A percentile compares a stretch with the other conserved stretches of the same genome.
Conservation (phyloP, 441 rosid genomes). For the Brassica balearica region DNA sequence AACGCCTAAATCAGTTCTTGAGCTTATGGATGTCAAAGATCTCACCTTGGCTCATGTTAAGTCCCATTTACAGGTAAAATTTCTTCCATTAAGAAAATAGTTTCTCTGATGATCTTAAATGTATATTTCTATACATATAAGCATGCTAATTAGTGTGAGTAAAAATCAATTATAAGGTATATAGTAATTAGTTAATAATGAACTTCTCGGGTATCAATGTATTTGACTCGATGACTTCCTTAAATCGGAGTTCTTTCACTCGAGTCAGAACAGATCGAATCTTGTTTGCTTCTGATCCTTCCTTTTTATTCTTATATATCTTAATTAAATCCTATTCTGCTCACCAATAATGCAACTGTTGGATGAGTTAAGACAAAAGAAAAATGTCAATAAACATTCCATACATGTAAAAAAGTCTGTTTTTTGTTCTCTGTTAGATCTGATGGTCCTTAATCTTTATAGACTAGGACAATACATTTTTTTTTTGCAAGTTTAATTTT, state of each 20-base stretch:
- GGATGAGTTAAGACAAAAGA: conserved; percentile 32
- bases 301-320: conserved; percentile 34
- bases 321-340: conserved; percentile 35
- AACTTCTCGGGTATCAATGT: conserved; percentile 43
- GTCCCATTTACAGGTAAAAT: conserved; percentile 88
- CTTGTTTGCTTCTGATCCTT: conserved; percentile 47
- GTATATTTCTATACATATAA: not conserved
- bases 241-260: conserved; percentile 47
- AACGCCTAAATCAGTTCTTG: conserved; percentile 97
- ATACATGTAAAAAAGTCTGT: conserved; percentile 22
- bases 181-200: conserved; percentile 8
- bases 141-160: not conserved
- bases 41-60: conserved; percentile 98
- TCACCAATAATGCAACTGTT: conserved; percentile 39
- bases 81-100: not conserved
- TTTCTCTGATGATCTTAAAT: conserved; percentile 13
- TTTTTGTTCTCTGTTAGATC: conserved; percentile 40
- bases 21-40: conserved; percentile 99
- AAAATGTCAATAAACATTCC: conserved; percentile 27
- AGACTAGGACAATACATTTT: conserved; percentile 46
- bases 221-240: conserved; percentile 49
- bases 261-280: conserved; percentile 49
- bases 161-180: not conserved
- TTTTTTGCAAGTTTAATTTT: conserved; percentile 27
- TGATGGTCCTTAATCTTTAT: conserved; percentile 35